Conservation (phyloP, 306 rosid genomes). For the Quercus wislizeni region DNA sequence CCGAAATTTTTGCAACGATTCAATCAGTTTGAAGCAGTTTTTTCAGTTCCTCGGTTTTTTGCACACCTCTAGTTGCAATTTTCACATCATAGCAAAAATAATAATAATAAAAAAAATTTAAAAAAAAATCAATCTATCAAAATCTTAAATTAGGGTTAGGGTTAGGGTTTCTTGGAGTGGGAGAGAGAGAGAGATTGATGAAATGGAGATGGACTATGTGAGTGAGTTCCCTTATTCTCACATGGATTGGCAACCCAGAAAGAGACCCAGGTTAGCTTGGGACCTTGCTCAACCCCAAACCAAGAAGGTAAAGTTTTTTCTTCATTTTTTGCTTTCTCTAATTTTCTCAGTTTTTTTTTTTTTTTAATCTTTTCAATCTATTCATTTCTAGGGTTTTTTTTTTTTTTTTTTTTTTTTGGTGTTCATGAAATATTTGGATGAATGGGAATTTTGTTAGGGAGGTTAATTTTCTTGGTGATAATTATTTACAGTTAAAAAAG, state of each 20-base stretch:
- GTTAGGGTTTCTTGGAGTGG: slow-evolving; percentile 14
- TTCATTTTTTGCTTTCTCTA: neutral
- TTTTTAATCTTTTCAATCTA: too few species aligned
- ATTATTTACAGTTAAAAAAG: neutral
- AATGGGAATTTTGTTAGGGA: neutral
- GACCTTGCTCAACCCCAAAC: slow-evolving; percentile 41
- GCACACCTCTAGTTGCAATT: neutral
- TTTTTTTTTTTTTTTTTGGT: neutral
- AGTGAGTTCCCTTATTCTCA: slow-evolving; percentile 39
- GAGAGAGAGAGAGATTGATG: neutral
- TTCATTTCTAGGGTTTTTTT: too few species aligned
- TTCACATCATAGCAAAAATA: neutral
- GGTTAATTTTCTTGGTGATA: neutral
- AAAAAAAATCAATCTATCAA: neutral
- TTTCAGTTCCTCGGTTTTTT: too few species aligned
- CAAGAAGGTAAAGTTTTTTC: slow-evolving; percentile 31
- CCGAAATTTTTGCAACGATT: too few species aligned
- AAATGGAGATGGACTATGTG: slow-evolving; percentile 44
- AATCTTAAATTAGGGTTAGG: slow-evolving; percentile 8
- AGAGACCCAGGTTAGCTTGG: slow-evolving; percentile 49
- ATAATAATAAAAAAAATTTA: too few species aligned
- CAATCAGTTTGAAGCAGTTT: too few species aligned
- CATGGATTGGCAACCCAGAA: slow-evolving; percentile 54
- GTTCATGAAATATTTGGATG: neutral
- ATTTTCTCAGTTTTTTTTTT: neutral